Evolutionary conservation across 2,329 filamentous ascomycete genomes (phyloP).

Genomic region (Colletotrichum higginsianum): DNA sequence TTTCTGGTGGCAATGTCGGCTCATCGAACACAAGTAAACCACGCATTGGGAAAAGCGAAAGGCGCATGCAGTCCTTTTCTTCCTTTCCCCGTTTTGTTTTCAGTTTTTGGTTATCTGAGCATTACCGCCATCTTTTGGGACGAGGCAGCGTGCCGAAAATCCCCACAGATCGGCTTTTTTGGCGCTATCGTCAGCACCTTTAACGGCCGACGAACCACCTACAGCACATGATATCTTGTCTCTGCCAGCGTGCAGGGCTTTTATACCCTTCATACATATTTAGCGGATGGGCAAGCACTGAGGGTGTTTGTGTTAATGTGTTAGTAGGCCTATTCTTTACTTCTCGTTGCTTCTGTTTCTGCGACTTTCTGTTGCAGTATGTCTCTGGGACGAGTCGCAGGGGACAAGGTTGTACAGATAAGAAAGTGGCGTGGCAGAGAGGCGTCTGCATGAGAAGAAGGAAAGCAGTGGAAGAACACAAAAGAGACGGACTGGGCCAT

Average conservation of each 20-base stretch:
- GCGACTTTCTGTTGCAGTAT: background rate
- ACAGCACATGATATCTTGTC: slow-evolving; percentile 32
- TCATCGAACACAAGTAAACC: slow-evolving; percentile 14
- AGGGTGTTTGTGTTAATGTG: slow-evolving; percentile 37
- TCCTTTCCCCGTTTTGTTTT: background rate
- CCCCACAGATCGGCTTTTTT: slow-evolving; percentile 12
- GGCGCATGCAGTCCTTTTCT: slow-evolving; percentile 14
- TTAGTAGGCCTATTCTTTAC: slow-evolving; percentile 24
- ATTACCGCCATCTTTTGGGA: slow-evolving; percentile 8
- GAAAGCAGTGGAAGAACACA: slow-evolving; percentile 2
- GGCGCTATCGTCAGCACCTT: slow-evolving; percentile 10
- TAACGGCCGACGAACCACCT: slow-evolving; percentile 32
- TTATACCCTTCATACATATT: slow-evolving; percentile 33
- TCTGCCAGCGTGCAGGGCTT: slow-evolving; percentile 26
- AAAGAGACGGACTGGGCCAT: background rate
- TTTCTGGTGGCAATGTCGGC: slow-evolving; percentile 13
- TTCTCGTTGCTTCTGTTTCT: background rate
- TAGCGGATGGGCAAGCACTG: slow-evolving; percentile 23
- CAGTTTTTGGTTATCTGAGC: slow-evolving; percentile 15
- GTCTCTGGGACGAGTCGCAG: background rate
- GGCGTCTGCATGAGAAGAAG: background rate
- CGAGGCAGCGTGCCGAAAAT: slow-evolving; percentile 14
- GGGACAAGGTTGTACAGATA: slow-evolving; percentile 20
- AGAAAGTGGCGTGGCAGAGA: background rate
- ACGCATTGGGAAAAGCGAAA: slow-evolving; percentile 33